Evolutionary conservation across 805 yeast species (phyloP), one percentile per base, ranked within the genome.

Genomic region (Yarrowia deformans): DNA sequence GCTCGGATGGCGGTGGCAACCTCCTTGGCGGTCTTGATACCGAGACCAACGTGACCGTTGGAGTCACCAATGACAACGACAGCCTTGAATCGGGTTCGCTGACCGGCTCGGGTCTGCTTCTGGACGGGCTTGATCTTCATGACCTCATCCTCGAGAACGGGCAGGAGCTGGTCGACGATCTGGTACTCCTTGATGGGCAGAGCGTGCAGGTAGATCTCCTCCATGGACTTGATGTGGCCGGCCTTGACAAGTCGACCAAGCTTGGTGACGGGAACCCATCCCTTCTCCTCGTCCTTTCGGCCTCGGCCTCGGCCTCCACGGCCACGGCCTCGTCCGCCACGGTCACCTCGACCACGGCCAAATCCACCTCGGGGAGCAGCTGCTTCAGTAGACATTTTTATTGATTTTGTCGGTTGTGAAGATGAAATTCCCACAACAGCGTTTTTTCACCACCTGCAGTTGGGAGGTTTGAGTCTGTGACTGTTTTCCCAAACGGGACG

Each of bases 51-150:
- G 89, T 95, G 99, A 84, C 99, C 99, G 92, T 93, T 92, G 81
- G 93, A 87, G 88, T 95, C 99, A 88, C 99, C 99, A 83, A 95
- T 93, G 81, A 95, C 93, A 82, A 95, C 98, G 81, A 95, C 97
- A 84, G 98, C 99, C 95, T 96, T 96, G 90, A 95, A 93, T 89
- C 99, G 93, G 86, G 98, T 95, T 90, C 99, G 94, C 89, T 95
- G 99, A 93, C 99, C 99, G 81, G 99, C 99, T 87, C 97, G 89
- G 89, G 99, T 95, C 87, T 95, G 99, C 90, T 95, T 95, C 87
- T 95, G 99, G 79, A 95, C 99, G 77, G 99, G 97, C 88, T 94
- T 90, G 88, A 95, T 95, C 92, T 94, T 94, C 99, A 95, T 95
- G 81, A 95, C 98, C 87, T 94, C 97, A 84, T 95, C 99, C 85